These are phyloP conservation scores for Aquilaria yunnanensis DNA, from an alignment of 345 rosid genomes.

Conservation along the genomic window DNA sequence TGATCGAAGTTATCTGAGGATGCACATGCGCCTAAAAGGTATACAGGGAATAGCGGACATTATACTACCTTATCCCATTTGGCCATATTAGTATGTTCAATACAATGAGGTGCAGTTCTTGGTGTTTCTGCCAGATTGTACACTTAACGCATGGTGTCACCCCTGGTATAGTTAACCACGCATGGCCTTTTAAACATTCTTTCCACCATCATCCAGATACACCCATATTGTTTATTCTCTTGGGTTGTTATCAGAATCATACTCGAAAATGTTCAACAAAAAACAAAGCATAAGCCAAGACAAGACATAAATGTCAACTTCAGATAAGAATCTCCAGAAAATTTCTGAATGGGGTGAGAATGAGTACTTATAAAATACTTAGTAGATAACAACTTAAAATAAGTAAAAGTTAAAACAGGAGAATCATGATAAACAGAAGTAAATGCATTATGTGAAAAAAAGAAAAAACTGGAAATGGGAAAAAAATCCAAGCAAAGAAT, in stretches of 20 bases:
- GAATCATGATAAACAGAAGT: no score
- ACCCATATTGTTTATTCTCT: conserved; percentile 79
- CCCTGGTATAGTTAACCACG: conserved; percentile 89
- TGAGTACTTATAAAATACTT: not conserved
- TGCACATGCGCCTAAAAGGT: not conserved
- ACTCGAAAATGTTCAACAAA: conserved; percentile 39
- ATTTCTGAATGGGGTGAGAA: no score
- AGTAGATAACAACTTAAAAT: not conserved
- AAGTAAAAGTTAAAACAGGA: no score
- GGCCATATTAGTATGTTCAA: conserved; percentile 92
- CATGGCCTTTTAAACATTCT: conserved; percentile 99
- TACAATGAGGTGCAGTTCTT: conserved; percentile 95
- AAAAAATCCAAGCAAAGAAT: no score
- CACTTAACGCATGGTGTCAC: conserved; percentile 92
- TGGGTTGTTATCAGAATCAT: conserved; percentile 71
- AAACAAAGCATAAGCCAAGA: conserved; percentile 16
- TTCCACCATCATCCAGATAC: conserved; percentile 99
- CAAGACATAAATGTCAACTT: not conserved
- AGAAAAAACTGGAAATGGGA: no score
- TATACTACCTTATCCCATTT: conserved; percentile 82
- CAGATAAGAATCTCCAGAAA: no score
- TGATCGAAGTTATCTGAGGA: conserved; percentile 4
- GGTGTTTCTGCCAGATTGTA: conserved; percentile 96
- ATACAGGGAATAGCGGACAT: not conserved
- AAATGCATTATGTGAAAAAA: no score